These are phyloP conservation scores for Solanum arcanum DNA, from an alignment of 257 asterid species.

Conservation along the genomic window DNA sequence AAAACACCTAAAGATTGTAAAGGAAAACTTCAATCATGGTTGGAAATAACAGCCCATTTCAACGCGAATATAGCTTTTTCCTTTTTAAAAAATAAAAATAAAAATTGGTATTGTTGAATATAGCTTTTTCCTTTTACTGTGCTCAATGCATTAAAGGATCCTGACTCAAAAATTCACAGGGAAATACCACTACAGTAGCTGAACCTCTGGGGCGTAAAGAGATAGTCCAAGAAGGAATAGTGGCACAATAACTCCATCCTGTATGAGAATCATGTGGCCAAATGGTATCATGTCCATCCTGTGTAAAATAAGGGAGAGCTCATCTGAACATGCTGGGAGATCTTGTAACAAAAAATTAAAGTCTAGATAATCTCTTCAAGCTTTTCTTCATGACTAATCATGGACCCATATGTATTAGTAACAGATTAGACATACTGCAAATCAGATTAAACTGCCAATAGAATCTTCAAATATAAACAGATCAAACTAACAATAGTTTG, in stretches of 20 bases:
- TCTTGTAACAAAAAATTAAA: background rate
- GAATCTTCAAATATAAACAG: background rate
- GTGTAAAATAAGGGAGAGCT: slow-evolving; percentile 9
- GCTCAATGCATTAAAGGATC: background rate
- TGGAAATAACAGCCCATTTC: background rate
- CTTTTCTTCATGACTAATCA: background rate
- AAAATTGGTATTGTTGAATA: background rate
- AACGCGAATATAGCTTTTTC: background rate
- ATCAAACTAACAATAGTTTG: background rate
- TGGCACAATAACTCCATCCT: slow-evolving; percentile 75
- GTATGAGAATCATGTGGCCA: slow-evolving; percentile 62
- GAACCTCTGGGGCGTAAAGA: slow-evolving; percentile 39
- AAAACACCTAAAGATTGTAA: background rate
- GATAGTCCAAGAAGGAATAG: slow-evolving; percentile 57
- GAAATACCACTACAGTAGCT: slow-evolving; percentile 50
- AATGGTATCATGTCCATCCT: slow-evolving; percentile 49
- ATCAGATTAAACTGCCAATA: background rate
- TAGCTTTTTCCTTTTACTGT: background rate
- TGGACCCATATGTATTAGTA: background rate
- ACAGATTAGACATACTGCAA: background rate
- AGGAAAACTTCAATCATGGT: background rate
- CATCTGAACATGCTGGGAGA: background rate
- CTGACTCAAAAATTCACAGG: background rate
- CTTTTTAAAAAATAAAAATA: background rate
- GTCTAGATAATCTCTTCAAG: background rate